Evolutionary conservation across 257 asterid genomes (phyloP).

Genomic region (Nicotiana sylvestris): DNA sequence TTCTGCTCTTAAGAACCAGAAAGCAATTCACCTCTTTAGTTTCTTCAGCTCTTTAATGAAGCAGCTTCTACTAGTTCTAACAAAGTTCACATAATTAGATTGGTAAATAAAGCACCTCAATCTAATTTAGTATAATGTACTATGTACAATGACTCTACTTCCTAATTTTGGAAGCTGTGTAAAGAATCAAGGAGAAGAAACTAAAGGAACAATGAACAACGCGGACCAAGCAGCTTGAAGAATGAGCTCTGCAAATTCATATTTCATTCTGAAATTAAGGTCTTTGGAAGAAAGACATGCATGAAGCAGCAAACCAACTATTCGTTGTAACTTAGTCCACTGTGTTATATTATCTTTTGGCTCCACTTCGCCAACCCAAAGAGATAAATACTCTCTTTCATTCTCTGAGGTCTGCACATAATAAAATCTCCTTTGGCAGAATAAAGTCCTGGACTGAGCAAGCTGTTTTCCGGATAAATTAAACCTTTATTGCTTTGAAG

Average conservation of each 20-base stretch:
- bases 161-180: not conserved
- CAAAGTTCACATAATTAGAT: no score
- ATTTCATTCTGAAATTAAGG: no score
- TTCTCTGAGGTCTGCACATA: not conserved
- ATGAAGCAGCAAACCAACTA: not conserved
- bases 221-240: not conserved
- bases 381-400: not conserved
- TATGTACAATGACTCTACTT: not conserved
- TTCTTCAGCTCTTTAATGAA: not conserved
- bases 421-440: not conserved
- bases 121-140: not conserved
- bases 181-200: not conserved
- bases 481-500: not conserved
- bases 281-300: no score
- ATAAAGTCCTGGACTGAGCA: not conserved
- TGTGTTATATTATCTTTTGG: not conserved
- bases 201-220: not conserved
- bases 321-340: not conserved
- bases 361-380: not conserved
- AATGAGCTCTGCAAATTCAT: not conserved
- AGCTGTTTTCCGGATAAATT: not conserved
- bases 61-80: no score
- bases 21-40: not conserved
- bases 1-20: not conserved
- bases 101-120: not conserved